Conservation (phyloP, 2,329 filamentous ascomycete species). For the Sphaerulina musiva region DNA sequence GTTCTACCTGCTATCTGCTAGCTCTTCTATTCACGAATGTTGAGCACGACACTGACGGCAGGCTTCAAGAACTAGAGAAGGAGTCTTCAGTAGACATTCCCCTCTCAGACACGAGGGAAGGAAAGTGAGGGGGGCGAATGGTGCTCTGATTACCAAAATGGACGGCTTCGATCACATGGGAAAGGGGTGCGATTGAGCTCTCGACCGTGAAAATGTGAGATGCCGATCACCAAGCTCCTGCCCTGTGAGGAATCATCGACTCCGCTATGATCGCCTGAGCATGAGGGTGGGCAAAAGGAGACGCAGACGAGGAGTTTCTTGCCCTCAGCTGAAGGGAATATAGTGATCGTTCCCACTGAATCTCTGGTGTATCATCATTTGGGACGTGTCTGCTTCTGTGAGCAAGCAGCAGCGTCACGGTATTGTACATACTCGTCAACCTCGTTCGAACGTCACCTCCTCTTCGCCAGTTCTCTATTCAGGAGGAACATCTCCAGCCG, state of each 20-base stretch:
- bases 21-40: too few relatives aligned
- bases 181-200: background rate
- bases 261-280: background rate
- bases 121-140: background rate
- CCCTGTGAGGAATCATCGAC: background rate
- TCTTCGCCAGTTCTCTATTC: conserved; percentile 11
- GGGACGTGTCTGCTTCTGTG: background rate
- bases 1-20: too few relatives aligned
- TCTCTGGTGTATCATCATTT: background rate
- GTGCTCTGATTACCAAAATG: background rate
- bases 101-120: too few relatives aligned
- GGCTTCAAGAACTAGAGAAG: too few relatives aligned
- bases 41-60: too few relatives aligned
- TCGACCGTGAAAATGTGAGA: background rate
- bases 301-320: too few relatives aligned
- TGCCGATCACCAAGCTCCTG: background rate
- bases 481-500: conserved; percentile 29
- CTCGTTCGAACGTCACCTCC: background rate
- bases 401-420: background rate
- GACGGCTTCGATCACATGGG: background rate
- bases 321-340: too few relatives aligned
- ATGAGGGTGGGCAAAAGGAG: background rate
- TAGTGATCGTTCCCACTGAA: too few relatives aligned
- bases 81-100: too few relatives aligned
- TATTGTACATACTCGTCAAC: background rate